phyloP scores from a whole-genome alignment of 768 basidiomycete genomes.

The Sporobolomyces roseus region DNA sequence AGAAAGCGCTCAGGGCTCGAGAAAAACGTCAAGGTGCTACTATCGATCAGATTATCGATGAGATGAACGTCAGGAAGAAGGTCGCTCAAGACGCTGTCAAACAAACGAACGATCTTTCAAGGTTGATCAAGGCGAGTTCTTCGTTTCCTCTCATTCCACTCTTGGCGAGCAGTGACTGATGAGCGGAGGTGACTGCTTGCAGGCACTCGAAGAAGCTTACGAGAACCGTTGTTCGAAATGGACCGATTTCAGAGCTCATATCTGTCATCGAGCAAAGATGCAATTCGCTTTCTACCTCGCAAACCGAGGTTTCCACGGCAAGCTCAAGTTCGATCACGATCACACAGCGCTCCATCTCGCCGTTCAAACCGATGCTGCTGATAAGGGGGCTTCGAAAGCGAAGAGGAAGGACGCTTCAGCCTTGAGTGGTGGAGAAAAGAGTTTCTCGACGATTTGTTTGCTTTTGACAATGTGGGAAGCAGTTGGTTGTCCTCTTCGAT shows the following conservation, averaged over 20 bases:
- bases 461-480: slow-evolving; percentile 94
- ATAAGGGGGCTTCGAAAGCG: slow-evolving; percentile 26
- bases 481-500: slow-evolving; percentile 86
- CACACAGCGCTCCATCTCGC: slow-evolving; percentile 63
- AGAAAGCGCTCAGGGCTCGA: slow-evolving; percentile 63
- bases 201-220: slow-evolving; percentile 60
- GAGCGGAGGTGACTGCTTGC: neutral
- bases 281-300: slow-evolving; percentile 72
- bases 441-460: slow-evolving; percentile 91
- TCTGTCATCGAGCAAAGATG: slow-evolving; percentile 71
- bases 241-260: slow-evolving; percentile 82
- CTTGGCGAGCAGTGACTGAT: neutral
- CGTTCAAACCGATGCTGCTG: slow-evolving; percentile 38
- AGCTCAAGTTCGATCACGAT: slow-evolving; percentile 74
- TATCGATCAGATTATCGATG: slow-evolving; percentile 69
- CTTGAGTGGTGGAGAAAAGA: slow-evolving; percentile 90
- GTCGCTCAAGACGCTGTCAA: slow-evolving; percentile 60
- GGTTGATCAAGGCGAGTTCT: slow-evolving; percentile 38
- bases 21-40: slow-evolving; percentile 71
- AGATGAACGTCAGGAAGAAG: slow-evolving; percentile 63
- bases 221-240: slow-evolving; percentile 65
- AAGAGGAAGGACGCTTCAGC: slow-evolving; percentile 48
- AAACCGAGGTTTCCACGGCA: slow-evolving; percentile 59
- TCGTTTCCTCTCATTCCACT: too few relatives aligned
- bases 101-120: slow-evolving; percentile 57